Base-by-base conservation (phyloP, 2,329 filamentous ascomycete genomes). In the Sarocladiaceae sp. region DNA sequence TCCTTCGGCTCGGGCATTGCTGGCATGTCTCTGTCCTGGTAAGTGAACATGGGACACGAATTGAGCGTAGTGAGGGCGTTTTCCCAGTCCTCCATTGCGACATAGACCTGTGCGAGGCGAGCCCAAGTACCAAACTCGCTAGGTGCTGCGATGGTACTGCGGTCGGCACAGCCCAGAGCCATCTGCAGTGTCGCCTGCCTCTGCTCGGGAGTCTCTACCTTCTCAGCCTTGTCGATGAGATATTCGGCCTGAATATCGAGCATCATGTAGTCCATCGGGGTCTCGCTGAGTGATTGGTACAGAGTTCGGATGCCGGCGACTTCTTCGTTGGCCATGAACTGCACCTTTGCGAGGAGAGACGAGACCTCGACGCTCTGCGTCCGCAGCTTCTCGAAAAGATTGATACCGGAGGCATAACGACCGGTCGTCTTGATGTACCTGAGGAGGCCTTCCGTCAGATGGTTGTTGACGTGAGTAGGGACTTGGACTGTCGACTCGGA, bases 31-130 rank as follows among this genome's bases (percentile, higher is more conserved):
- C 96, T 97, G 66, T 98, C 93, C 65, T 97, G 93, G 64, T 98
- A 97, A 6, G 93, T 98, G 64, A 98, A 98, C 93, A 98, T 98
- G 7, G 93, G 93, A 63, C 93, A 98, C 15, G 93, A 98, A 67
- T 98, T 98, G 43, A 98, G 75, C 3, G 93, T 97, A 4, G 95
- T 82, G 19, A 98, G 76, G 1, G 93, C 93, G 53, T 97, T 81
- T 59, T 97, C 93, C 89, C 93, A 98, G 59, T 95, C 88, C 61
- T 98, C 93, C 66, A 95, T 80, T 41, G 84, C 80, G 45, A 97
- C 87, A 55, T 98, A 98, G 24, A 97, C 85, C 60, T 97, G 88
- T 2, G 90, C 90, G 50, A 98, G 67, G 46, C 90, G 78, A 46
- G 93, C 91, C 93, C 93, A 98, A 1, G 93, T 97, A 44, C 88